phyloP scores from a whole-genome alignment of 306 rosid species.

The Acacia crassicarpa region DNA sequence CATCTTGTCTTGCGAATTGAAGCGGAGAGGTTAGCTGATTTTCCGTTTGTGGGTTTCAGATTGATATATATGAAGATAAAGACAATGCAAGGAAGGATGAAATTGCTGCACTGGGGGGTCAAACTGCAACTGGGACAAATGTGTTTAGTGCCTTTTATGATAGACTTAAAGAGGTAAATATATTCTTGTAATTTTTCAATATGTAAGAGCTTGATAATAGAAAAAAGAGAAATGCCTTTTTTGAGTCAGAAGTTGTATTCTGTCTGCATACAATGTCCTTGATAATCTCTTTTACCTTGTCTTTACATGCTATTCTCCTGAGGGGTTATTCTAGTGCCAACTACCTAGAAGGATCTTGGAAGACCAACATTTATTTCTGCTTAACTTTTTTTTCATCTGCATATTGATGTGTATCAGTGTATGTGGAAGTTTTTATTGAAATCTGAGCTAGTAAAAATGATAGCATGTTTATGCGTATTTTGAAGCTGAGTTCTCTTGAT shows the following conservation, averaged over 20 bases:
- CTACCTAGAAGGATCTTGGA: neutral
- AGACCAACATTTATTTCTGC: neutral
- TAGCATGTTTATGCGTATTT: neutral
- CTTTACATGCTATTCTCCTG: neutral
- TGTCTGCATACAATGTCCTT: neutral
- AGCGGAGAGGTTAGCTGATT: neutral
- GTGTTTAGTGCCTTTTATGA: conserved; percentile 96
- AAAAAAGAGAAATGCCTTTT: neutral
- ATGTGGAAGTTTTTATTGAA: neutral
- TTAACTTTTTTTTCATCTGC: neutral
- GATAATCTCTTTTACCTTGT: neutral
- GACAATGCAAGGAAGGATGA: conserved; percentile 94
- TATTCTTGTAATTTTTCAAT: neutral
- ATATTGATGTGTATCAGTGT: neutral
- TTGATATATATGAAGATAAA: conserved; percentile 79
- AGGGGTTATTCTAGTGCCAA: neutral
- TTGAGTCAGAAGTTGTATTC: neutral
- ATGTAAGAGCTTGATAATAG: neutral
- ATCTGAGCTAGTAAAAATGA: neutral
- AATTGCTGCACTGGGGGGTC: conserved; percentile 96
- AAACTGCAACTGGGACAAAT: conserved; percentile 82
- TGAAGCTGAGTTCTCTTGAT: conserved; percentile 3
- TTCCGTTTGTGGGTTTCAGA: conserved; percentile 43
- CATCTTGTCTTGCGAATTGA: neutral
- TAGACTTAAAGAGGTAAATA: conserved; percentile 84